Conservation (phyloP, 176 grass and related monocot species). For the Musa troglodytarum region DNA sequence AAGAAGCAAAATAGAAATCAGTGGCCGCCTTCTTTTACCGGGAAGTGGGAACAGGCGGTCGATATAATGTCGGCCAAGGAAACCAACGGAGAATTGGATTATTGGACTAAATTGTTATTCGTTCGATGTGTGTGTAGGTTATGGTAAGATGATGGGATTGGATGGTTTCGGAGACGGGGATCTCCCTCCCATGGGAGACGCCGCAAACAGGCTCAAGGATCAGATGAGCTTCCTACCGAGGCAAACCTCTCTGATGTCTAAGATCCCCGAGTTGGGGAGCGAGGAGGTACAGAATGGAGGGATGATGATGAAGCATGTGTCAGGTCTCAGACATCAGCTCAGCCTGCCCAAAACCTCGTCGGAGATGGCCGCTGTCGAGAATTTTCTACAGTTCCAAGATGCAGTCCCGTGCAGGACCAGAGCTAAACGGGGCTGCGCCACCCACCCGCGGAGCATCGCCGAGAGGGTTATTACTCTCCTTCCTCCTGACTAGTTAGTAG, state of each 20-base stretch:
- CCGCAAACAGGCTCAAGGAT: slow-evolving; percentile 39
- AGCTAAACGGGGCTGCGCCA: slow-evolving; percentile 88
- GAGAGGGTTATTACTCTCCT: slow-evolving; percentile 50
- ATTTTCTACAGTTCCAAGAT: slow-evolving; percentile 93
- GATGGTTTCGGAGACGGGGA: slow-evolving; percentile 38
- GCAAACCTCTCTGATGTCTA: slow-evolving; percentile 90
- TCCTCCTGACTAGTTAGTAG: background rate
- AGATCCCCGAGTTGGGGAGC: slow-evolving; percentile 88
- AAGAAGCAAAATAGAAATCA: too few species aligned
- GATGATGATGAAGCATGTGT: background rate
- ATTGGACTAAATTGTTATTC: too few species aligned
- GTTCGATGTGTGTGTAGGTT: background rate
- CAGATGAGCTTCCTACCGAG: slow-evolving; percentile 86
- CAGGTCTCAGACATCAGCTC: slow-evolving; percentile 54
- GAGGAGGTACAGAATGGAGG: slow-evolving; percentile 56
- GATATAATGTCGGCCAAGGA: too few species aligned
- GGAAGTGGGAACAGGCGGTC: too few species aligned
- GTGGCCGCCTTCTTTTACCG: too few species aligned
- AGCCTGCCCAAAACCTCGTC: slow-evolving; percentile 78
- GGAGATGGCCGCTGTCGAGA: slow-evolving; percentile 72
- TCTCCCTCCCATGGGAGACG: slow-evolving; percentile 2
- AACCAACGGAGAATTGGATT: too few species aligned
- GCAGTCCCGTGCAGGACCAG: slow-evolving; percentile 92
- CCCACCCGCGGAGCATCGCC: slow-evolving; percentile 95
- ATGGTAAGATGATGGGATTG: slow-evolving; percentile 19